Evolutionary conservation across 352 stramenopile genomes (phyloP).

Genomic region (Thalassiosira gravida): DNA sequence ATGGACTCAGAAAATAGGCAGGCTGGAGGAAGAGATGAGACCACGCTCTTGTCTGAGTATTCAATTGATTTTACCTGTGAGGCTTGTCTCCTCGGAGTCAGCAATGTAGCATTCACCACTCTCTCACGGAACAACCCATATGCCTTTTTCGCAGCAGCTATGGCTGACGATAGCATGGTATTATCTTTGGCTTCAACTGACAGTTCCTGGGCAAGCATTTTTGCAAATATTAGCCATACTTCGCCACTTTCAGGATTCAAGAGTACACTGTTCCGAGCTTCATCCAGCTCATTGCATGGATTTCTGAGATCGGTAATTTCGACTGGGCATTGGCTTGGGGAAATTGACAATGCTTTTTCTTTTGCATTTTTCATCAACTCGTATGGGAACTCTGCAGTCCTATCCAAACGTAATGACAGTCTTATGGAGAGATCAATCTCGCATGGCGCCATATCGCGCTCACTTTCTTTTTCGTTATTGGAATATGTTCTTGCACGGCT

Average conservation of each 20-base stretch:
- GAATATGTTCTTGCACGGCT: constrained; percentile 2
- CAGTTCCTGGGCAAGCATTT: constrained; percentile 27
- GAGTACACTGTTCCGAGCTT: constrained; percentile 37
- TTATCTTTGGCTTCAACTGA: neutral
- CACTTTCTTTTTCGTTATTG: neutral
- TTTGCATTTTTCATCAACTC: constrained; percentile 32
- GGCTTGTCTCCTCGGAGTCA: constrained; percentile 26
- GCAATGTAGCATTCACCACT: constrained; percentile 43
- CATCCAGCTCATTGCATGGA: constrained; percentile 13
- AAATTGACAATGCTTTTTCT: constrained; percentile 5
- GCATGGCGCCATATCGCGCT: constrained; percentile 22
- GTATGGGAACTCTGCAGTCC: constrained; percentile 24
- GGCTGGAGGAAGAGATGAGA: constrained; percentile 38
- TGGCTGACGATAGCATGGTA: constrained; percentile 17
- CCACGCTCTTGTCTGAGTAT: constrained; percentile 43
- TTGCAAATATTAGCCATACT: constrained; percentile 49
- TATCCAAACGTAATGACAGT: constrained; percentile 3
- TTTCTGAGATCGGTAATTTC: neutral
- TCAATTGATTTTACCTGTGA: constrained; percentile 31
- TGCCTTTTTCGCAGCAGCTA: constrained; percentile 37
- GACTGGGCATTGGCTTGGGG: neutral
- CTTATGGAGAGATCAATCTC: constrained; percentile 19
- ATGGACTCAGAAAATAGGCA: constrained; percentile 47
- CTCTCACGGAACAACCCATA: constrained; percentile 37
- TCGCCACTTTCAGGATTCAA: constrained; percentile 61